These are phyloP conservation scores for Geotrichum reessii DNA, from an alignment of 1,139 yeast species.

Conservation along the genomic window DNA sequence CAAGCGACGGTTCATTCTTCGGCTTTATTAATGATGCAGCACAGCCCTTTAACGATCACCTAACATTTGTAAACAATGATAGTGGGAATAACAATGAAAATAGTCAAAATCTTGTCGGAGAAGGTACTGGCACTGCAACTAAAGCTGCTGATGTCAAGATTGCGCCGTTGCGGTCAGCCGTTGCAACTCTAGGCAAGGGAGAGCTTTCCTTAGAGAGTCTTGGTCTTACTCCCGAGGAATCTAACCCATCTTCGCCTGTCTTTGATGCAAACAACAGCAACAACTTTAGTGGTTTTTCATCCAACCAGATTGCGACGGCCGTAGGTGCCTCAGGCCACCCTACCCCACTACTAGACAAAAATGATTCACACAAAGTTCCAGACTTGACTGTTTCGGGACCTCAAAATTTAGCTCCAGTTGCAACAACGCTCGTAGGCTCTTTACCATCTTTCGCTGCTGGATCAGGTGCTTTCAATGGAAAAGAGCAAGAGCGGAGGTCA, in stretches of 20 bases:
- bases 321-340: not conserved
- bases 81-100: not conserved
- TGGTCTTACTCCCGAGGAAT: slow-evolving; percentile 34
- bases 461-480: not conserved
- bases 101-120: slow-evolving; percentile 12
- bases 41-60: slow-evolving; percentile 9
- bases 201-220: slow-evolving; percentile 57
- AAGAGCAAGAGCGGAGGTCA: not conserved
- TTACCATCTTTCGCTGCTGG: not conserved
- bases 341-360: slow-evolving; percentile 1
- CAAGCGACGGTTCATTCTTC: slow-evolving; percentile 21
- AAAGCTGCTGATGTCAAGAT: slow-evolving; percentile 43
- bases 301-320: not conserved
- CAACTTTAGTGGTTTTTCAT: not conserved
- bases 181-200: slow-evolving; percentile 67
- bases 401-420: not conserved
- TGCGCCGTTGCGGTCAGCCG: slow-evolving; percentile 49
- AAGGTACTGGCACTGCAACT: not conserved
- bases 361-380: not conserved
- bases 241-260: slow-evolving; percentile 22
- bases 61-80: not conserved
- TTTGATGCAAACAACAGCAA: no score
- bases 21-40: slow-evolving; percentile 19
- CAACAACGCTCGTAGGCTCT: not conserved
- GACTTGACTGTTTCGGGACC: not conserved